Conservation (phyloP, 2,329 filamentous ascomycete genomes). For the Botryotinia globosa region DNA sequence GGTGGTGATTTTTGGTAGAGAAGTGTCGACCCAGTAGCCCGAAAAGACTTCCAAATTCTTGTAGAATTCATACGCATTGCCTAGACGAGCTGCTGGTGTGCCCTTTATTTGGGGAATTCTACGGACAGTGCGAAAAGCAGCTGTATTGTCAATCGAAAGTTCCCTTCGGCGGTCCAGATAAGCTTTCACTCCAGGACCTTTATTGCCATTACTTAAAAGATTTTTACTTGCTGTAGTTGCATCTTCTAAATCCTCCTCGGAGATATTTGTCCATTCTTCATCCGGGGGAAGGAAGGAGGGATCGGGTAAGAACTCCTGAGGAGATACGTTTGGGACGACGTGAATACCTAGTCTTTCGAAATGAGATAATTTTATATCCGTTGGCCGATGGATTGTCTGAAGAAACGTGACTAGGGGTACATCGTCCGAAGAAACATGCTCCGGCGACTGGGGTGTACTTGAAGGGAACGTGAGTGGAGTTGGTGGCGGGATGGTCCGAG, state of each 20-base stretch:
- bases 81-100: constrained; percentile 53
- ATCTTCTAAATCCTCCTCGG: constrained; percentile 37
- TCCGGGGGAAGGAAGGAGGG: constrained; percentile 51
- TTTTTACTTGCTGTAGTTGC: constrained; percentile 49
- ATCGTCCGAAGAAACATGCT: constrained; percentile 26
- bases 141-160: constrained; percentile 54
- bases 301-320: constrained; percentile 53
- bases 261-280: constrained; percentile 47
- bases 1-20: constrained; percentile 33
- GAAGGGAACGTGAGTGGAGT: constrained; percentile 34
- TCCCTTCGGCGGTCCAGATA: constrained; percentile 59
- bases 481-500: constrained; percentile 31
- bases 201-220: constrained; percentile 51
- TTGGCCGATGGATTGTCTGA: constrained; percentile 52
- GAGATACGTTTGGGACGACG: constrained; percentile 50
- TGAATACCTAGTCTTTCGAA: constrained; percentile 58
- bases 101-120: constrained; percentile 55
- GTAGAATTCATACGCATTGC: constrained; percentile 65
- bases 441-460: constrained; percentile 34
- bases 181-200: constrained; percentile 55
- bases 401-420: constrained; percentile 50
- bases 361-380: constrained; percentile 48
- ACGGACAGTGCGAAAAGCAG: constrained; percentile 60
- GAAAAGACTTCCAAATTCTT: constrained; percentile 59
- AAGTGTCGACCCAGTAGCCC: constrained; percentile 61